Percentiles rank a stretch among this genome's conserved stretches.
Conservation (phyloP, 768 basidiomycete species). For the Lentinula boryana region DNA sequence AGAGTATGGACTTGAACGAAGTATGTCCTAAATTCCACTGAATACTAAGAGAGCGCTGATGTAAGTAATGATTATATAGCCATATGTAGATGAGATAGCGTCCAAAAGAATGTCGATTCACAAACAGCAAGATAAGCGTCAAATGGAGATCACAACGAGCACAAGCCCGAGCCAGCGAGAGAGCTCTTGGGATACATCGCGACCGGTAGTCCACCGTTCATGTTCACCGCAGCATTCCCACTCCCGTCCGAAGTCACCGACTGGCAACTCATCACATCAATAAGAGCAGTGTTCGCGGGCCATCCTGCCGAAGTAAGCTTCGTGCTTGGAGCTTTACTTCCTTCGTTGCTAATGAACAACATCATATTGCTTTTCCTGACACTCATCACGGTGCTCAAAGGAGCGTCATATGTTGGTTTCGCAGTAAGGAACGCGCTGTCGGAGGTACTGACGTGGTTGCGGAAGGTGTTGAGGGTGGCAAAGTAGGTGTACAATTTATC, state of each 20-base stretch:
- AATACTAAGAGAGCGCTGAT: no score
- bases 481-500: conserved; percentile 38
- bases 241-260: conserved; percentile 26
- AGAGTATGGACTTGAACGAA: no score
- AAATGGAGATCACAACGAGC: neutral
- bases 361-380: conserved; percentile 36
- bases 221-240: conserved; percentile 34
- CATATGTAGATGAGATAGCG: neutral
- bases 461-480: conserved; percentile 40
- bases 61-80: no score
- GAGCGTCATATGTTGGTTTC: neutral
- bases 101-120: neutral
- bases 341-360: conserved; percentile 28
- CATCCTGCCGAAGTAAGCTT: conserved; percentile 45
- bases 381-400: neutral
- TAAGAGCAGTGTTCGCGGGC: conserved; percentile 34
- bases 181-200: neutral
- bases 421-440: conserved; percentile 40
- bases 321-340: conserved; percentile 45
- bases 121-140: neutral
- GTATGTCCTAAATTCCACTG: no score
- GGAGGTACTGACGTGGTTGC: conserved; percentile 40
- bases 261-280: conserved; percentile 49
- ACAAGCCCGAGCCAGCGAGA: neutral
- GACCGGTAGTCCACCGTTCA: conserved; percentile 37